Conservation (phyloP, 2,329 filamentous ascomycete species). For the Ceratocystis huliohia region DNA sequence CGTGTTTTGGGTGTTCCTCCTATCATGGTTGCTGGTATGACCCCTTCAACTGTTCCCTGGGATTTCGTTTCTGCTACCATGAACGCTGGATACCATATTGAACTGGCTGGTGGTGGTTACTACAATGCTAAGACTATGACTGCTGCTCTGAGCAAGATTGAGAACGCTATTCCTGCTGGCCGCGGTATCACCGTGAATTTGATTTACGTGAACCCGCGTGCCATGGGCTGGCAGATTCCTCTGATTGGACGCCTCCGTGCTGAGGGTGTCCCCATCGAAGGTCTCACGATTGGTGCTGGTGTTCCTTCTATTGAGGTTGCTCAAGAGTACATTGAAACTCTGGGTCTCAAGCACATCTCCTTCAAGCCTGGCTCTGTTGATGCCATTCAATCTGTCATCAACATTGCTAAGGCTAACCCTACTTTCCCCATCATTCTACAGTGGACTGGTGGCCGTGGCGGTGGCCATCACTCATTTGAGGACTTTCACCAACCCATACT, state of each 20-base stretch:
- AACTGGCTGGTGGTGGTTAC: conserved; percentile 81
- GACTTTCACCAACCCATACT: conserved; percentile 90
- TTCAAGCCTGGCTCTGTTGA: conserved; percentile 90
- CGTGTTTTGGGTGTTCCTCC: conserved; percentile 72
- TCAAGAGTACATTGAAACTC: conserved; percentile 83
- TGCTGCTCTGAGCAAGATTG: conserved; percentile 69
- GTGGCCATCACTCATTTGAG: conserved; percentile 88
- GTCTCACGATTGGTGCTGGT: conserved; percentile 82
- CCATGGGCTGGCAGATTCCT: conserved; percentile 88
- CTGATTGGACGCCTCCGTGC: conserved; percentile 66
- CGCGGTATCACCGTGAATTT: conserved; percentile 82
- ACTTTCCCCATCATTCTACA: conserved; percentile 85
- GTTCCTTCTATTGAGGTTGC: conserved; percentile 89
- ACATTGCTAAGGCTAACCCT: conserved; percentile 88
- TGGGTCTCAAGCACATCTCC: conserved; percentile 82
- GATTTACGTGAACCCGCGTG: conserved; percentile 79
- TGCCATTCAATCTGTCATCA: conserved; percentile 78
- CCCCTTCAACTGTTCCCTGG: conserved; percentile 75
- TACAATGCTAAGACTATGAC: conserved; percentile 75
- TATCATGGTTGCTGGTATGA: conserved; percentile 89
- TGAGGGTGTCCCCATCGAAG: conserved; percentile 82
- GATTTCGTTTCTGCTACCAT: conserved; percentile 87
- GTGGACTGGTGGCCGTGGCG: conserved; percentile 89
- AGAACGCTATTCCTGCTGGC: conserved; percentile 68
- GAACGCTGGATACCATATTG: conserved; percentile 90